phyloP scores from a whole-genome alignment of 164 flowering plant genomes.

The Berberis thunbergii region DNA sequence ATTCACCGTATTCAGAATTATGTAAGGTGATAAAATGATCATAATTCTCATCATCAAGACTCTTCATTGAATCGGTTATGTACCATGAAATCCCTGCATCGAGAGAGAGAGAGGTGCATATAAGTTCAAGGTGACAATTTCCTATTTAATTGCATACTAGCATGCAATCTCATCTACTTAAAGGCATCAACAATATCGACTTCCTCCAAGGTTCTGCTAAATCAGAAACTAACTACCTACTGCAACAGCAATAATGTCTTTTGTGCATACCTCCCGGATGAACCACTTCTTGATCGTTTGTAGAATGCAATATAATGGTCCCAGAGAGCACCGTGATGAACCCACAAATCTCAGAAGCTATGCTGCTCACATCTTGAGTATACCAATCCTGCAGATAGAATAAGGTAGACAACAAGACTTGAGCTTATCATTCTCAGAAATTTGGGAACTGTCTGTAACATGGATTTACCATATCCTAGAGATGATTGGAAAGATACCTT shows the following conservation, averaged over 20 bases:
- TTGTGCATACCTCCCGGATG: slow-evolving; percentile 39
- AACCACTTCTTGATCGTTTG: slow-evolving; percentile 63
- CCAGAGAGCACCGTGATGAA: slow-evolving; percentile 84
- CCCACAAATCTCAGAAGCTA: slow-evolving; percentile 90
- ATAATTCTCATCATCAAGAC: slow-evolving; percentile 26
- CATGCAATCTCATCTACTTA: neutral
- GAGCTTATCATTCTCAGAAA: neutral
- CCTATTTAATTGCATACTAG: too few relatives aligned
- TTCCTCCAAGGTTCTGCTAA: neutral
- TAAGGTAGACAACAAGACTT: neutral
- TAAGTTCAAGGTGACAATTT: neutral
- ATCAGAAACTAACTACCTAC: neutral
- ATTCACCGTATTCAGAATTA: slow-evolving; percentile 31
- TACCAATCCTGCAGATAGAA: slow-evolving; percentile 68
- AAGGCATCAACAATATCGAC: neutral
- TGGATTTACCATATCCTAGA: neutral
- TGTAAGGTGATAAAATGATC: slow-evolving; percentile 43
- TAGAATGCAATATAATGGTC: slow-evolving; percentile 77
- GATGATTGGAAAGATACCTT: slow-evolving; percentile 41
- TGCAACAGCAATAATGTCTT: neutral
- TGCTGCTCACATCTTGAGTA: slow-evolving; percentile 61
- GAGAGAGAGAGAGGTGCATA: neutral
- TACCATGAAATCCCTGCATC: slow-evolving; percentile 68
- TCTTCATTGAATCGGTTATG: slow-evolving; percentile 36
- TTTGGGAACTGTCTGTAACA: neutral